Percentiles rank a stretch among this genome's conserved stretches.
phyloP scores from a whole-genome alignment of 495 filamentous ascomycete genomes.

The Aspergillus carlsbadensis region DNA sequence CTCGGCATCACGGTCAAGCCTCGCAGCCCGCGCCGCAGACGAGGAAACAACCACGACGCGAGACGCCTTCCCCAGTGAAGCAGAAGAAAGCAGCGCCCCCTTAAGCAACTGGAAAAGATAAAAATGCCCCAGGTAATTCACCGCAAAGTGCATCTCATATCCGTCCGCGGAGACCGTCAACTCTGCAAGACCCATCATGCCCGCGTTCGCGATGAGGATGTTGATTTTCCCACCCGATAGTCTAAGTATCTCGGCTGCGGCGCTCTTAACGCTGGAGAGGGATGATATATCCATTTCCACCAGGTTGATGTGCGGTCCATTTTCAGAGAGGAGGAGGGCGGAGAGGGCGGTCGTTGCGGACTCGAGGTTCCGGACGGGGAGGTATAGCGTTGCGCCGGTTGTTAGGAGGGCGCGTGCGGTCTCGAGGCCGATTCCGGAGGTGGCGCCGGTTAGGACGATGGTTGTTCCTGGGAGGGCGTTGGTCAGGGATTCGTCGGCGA shows the following conservation, averaged over 20 bases:
- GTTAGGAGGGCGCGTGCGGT: slow-evolving; percentile 43
- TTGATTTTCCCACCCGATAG: neutral
- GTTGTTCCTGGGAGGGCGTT: slow-evolving; percentile 42
- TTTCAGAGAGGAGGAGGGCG: slow-evolving; percentile 23
- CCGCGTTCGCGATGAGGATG: neutral
- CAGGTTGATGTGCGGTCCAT: neutral
- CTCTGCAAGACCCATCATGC: neutral
- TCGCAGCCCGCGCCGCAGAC: too few species aligned
- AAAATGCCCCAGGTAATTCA: neutral
- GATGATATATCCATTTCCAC: neutral
- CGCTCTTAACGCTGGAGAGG: neutral
- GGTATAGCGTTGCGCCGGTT: slow-evolving; percentile 49
- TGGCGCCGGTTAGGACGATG: slow-evolving; percentile 50
- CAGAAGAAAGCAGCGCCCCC: too few species aligned
- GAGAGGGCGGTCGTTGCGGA: slow-evolving; percentile 9
- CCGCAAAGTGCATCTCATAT: neutral
- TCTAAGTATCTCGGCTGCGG: neutral
- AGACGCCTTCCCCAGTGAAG: too few species aligned
- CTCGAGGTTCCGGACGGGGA: slow-evolving; percentile 38
- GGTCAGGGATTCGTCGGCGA: slow-evolving; percentile 44
- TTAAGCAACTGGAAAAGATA: too few species aligned
- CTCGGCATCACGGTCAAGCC: too few species aligned
- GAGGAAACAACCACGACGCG: too few species aligned
- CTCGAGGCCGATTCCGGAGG: slow-evolving; percentile 53
- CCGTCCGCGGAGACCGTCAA: neutral